Base-by-base conservation (phyloP, 2,329 filamentous ascomycete species). In the Stachybotrys echinatus region DNA sequence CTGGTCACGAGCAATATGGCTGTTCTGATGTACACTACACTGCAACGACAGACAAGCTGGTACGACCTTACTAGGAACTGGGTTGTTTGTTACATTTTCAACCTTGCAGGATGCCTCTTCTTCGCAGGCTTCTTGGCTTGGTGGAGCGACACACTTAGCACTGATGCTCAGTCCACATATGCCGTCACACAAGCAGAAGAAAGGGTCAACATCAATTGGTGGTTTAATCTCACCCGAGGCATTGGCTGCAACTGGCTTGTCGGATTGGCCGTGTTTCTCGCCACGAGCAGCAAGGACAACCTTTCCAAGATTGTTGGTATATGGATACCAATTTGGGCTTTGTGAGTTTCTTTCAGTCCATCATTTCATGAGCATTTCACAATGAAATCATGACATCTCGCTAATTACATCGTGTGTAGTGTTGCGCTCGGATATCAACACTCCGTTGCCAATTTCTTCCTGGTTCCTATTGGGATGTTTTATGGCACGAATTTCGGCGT, bases 241-340 rank as follows among this genome's bases (percentile, higher is more conserved):
- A 45, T 45, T 27, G 42, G 42, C 22, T 45, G 42, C 21, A 45
- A 45, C 23, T 45, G 42, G 42, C 21, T 45, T 17, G 42, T 45
- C 7, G 42, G 42, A 12, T 23, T 45, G 18, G 42, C 42, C 3
- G 42, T 45, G 3, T 45, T 23, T 18, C 22, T 45, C 19, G 42
- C 42, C 8, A 45, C 42, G 18, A 45, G 42, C n/a, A 45, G 42
- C 42, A 45, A 45, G 6, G 42, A 45, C 42, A 45, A 45, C n/a
- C 21, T 45, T 14, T 45, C 42, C 7, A 45, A 45, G 18, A 45
- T 45, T 23, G 42, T 45, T 27, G 42, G 42, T 23, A 45, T 45
- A 12, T 45, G 42, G 42, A 21, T 45, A 10, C 42, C 42, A 3
- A 45, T 45, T 23, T 45, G 42, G 42, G 23, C 42, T 6, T 45